phyloP scores from a whole-genome alignment of 1,139 yeast genomes.

The Kazachstania sp. region DNA sequence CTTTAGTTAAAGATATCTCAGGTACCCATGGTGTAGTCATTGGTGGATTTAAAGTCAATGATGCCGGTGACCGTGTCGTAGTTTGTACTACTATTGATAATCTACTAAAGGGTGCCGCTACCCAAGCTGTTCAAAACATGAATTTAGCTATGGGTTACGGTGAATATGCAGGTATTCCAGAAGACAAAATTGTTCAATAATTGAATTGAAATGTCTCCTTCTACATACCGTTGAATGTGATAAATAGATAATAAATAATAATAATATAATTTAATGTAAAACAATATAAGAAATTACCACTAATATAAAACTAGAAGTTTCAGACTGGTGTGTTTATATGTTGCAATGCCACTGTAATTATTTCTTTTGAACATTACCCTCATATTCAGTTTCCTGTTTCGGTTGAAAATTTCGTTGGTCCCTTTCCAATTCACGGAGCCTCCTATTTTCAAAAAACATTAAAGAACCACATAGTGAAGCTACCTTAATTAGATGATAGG shows the following conservation, averaged over 20 bases:
- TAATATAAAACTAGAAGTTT: neutral
- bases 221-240: neutral
- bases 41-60: slow-evolving; percentile 92
- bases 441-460: neutral
- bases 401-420: too few relatives aligned
- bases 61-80: slow-evolving; percentile 83
- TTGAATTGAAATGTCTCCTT: neutral
- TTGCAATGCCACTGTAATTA: too few relatives aligned
- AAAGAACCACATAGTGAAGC: too few relatives aligned
- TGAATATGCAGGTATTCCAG: slow-evolving; percentile 91
- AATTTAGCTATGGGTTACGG: slow-evolving; percentile 83
- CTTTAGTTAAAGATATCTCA: slow-evolving; percentile 80
- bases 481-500: neutral
- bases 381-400: neutral
- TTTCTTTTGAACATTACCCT: neutral
- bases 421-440: neutral
- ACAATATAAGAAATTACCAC: neutral
- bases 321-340: neutral
- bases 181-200: slow-evolving; percentile 23
- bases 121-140: slow-evolving; percentile 94
- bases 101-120: slow-evolving; percentile 94
- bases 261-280: neutral
- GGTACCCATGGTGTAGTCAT: slow-evolving; percentile 92
- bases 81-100: slow-evolving; percentile 93
- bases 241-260: neutral